Evolutionary conservation across 2,329 filamentous ascomycete species (phyloP), one percentile per base, ranked within the genome.

Genomic region (Diaporthe caulivora): DNA sequence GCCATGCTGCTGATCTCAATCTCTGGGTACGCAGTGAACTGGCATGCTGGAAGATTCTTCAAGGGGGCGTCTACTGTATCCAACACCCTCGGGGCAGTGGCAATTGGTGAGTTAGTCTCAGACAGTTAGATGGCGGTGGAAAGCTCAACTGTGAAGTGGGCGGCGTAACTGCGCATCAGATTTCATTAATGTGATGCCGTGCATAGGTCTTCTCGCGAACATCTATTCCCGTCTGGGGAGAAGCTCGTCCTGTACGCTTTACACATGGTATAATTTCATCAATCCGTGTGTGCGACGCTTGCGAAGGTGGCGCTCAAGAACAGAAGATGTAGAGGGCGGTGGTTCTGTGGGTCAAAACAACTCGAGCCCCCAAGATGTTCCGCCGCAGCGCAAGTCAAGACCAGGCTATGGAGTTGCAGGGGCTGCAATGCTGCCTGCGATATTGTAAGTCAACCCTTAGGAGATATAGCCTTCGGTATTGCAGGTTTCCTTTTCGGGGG

Each of bases 1-100:
- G 55, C 55, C 11, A 58, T 58, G 55, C 55, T 58, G 21, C 15
- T 58, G 34, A 58, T 58, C 21, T 58, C 55, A n/a, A 15, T 58
- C 34, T 58, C 11, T 26, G 55, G 55, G 8, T 58, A 40, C 13
- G 55, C n/a, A 1, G 55, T 58, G 17, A 58, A 58, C 34, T 58
- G 55, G 55, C 55, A 58, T 37, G 55, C 55, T 18, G 55, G 55
- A 6, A 26, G 17, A 24, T 58, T 42, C 55, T 58, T 58, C 8
- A 58, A 34, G 3, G 55, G 55, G 1, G 55, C 55, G 11, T 58
- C 55, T 15, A 58, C 55, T n/a, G 55, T 58, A 2, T 58, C 55
- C 13, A 58, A 58, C 15, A 58, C 55, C 7, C 55, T 58, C 3
- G 34, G 55, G n/a, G 55, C 55, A 4, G 24, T 40, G 17, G 7